Conservation (phyloP, 208 protist genomes). For the Naegleria gruberi region DNA sequence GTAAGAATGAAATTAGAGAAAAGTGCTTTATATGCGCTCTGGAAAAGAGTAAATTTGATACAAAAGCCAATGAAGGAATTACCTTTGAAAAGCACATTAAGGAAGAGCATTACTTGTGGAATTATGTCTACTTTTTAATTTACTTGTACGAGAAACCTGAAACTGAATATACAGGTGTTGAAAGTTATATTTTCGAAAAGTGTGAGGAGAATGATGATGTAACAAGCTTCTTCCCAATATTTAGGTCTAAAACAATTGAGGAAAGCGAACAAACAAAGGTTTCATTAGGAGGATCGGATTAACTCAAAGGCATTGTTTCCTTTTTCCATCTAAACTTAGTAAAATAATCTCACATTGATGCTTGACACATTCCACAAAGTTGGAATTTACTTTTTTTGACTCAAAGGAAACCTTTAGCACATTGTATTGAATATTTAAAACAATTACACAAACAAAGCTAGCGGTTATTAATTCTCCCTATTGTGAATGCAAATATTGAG, state of each 20-base stretch:
- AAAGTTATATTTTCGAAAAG: constrained; percentile 60
- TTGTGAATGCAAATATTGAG: no score
- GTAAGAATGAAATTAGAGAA: constrained; percentile 39
- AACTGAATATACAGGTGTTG: constrained; percentile 64
- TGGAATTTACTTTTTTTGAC: no score
- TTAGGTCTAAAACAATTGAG: not conserved
- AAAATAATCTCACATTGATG: no score
- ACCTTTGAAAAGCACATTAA: constrained; percentile 73
- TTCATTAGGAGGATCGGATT: no score
- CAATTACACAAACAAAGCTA: no score
- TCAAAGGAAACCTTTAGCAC: no score
- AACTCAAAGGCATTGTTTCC: no score
- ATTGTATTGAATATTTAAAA: no score
- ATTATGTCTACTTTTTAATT: constrained; percentile 83
- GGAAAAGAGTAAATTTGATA: constrained; percentile 44
- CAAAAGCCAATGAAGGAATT: constrained; percentile 2
- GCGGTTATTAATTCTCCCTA: no score
- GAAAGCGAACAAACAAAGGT: not conserved
- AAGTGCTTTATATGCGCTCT: constrained; percentile 60
- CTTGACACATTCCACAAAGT: no score
- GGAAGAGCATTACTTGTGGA: constrained; percentile 86
- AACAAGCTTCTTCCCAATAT: constrained; percentile 27
- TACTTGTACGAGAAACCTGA: constrained; percentile 65
- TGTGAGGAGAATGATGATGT: constrained; percentile 44
- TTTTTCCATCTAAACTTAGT: no score